These are phyloP conservation scores for Spongispora temasekensis DNA, from an alignment of 1,284 basidiomycete genomes.

Conservation along the genomic window DNA sequence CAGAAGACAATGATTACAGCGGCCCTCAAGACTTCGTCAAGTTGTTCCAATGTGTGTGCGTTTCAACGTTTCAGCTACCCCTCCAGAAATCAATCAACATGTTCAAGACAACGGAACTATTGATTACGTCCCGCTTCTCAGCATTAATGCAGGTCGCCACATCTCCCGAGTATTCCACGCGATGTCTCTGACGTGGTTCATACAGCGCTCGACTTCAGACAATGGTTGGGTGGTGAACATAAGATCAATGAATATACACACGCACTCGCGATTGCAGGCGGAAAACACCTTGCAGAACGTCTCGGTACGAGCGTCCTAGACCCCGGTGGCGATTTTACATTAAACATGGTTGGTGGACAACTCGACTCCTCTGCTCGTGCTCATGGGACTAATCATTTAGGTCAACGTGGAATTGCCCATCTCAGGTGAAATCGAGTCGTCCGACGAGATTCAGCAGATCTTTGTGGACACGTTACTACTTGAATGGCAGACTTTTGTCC, in stretches of 20 bases:
- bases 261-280: constrained; percentile 74
- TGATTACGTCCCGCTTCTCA: constrained; percentile 58
- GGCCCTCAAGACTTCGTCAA: constrained; percentile 48
- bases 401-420: constrained; percentile 61
- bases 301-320: constrained; percentile 70
- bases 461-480: constrained; percentile 42
- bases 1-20: constrained; percentile 34
- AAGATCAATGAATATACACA: constrained; percentile 79
- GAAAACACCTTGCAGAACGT: constrained; percentile 61
- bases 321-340: constrained; percentile 61
- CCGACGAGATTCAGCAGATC: constrained; percentile 34
- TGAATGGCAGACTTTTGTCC: constrained; percentile 41
- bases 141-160: constrained; percentile 53
- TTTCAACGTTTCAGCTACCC: not conserved
- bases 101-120: constrained; percentile 69
- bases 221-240: constrained; percentile 82
- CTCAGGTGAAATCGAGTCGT: constrained; percentile 36
- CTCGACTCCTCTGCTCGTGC: not conserved
- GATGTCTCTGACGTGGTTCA: constrained; percentile 22
- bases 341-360: constrained; percentile 68
- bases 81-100: not conserved
- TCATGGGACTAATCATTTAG: constrained; percentile 16
- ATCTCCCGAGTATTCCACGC: not conserved
- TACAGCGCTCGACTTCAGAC: constrained; percentile 74
- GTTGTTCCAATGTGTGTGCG: constrained; percentile 59